Evolutionary conservation across 2,329 filamentous ascomycete genomes (phyloP), one percentile per base, ranked within the genome.

Genomic region (Cladosporium sp.): DNA sequence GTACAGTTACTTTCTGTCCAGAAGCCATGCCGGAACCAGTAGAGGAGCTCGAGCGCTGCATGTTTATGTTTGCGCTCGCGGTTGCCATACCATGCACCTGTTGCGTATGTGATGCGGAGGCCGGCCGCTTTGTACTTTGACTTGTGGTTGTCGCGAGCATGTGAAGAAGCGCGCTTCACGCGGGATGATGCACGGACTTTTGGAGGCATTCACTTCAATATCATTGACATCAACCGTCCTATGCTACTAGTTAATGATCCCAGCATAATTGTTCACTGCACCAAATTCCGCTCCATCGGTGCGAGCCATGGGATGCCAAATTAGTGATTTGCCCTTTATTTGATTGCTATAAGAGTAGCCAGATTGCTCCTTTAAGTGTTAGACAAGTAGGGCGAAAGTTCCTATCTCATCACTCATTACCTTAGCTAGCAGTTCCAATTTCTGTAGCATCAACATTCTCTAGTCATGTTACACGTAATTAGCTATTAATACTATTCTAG

Each of bases 41-140:
- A n/a, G 51, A 57, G n/a, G 61, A 64, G 15, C 24, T 47, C 18
- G 61, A 57, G 36, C 61, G 51, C 49, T 64, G 28, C 51, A 57
- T 57, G 4, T 21, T n/a, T 11, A 24, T 28, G 10, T 58, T 21
- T 58, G 55, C 8, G 21, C 10, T 58, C 11, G 4, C 15, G 2
- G 30, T 58, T 32, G 30, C 55, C 55, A 58, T 58, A 4, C 0
- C 11, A 38, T 14, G 55, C 55, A 18, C 51, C 28, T 30, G 12
- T 28, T 54, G 41, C 41, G 41, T 10, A 47, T 24, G n/a, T 47
- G n/a, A 47, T 47, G 41, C 41, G n/a, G n/a, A n/a, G 41, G 41
- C n/a, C 41, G 41, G 41, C 41, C 41, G n/a, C 41, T 47, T 3
- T 21, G 5, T 12, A 24, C 41, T 7, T 10, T 30, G 18, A n/a